Conservation (phyloP, 345 rosid genomes). For the Citrus inodora region DNA sequence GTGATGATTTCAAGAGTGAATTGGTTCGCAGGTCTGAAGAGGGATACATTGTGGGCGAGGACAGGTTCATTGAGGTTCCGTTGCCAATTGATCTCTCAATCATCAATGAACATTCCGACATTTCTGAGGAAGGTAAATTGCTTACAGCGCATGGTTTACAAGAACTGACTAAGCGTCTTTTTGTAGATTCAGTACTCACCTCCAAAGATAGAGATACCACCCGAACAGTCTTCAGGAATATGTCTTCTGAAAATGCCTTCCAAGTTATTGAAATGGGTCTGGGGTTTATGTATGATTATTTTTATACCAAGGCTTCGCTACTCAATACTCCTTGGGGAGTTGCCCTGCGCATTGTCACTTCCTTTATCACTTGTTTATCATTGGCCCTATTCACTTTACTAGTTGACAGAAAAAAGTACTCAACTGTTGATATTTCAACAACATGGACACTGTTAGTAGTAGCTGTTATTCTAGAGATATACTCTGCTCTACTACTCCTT, state of each 20-base stretch:
- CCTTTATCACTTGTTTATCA: neutral
- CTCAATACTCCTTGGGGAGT: conserved; percentile 17
- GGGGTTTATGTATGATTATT: conserved; percentile 35
- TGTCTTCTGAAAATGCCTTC: conserved; percentile 18
- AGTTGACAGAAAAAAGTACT: neutral
- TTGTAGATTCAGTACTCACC: conserved; percentile 1
- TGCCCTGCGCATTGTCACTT: conserved; percentile 7
- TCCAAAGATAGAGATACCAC: neutral
- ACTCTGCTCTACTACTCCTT: neutral
- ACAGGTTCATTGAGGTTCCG: neutral
- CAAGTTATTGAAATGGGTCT: conserved; percentile 40
- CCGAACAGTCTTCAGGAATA: neutral
- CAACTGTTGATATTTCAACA: conserved; percentile 19
- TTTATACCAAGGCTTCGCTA: conserved; percentile 32
- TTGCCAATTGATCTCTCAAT: neutral
- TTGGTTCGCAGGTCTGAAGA: neutral
- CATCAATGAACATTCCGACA: neutral
- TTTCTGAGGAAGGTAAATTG: conserved; percentile 8
- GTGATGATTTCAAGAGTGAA: neutral
- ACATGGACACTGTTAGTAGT: conserved; percentile 33
- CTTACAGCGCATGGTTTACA: conserved; percentile 25
- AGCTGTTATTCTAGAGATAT: conserved; percentile 29
- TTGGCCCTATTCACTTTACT: conserved; percentile 14
- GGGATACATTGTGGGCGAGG: neutral
- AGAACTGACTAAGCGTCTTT: conserved; percentile 13